These are phyloP conservation scores for Liquidambar formosana DNA, from an alignment of 164 flowering plant genomes.

Conservation along the genomic window DNA sequence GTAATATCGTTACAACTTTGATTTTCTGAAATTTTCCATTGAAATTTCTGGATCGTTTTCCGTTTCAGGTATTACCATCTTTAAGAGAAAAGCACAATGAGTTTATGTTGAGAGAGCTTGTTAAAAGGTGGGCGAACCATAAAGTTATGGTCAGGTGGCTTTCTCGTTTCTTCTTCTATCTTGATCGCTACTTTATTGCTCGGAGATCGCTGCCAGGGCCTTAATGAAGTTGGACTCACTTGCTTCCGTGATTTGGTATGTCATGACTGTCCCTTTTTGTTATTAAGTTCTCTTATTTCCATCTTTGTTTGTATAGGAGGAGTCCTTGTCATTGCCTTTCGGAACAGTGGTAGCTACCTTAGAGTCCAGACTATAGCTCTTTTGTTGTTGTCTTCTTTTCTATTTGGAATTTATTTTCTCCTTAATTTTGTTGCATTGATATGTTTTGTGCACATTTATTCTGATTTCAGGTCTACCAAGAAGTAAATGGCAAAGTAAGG, in stretches of 20 bases:
- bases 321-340: neutral
- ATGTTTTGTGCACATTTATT: neutral
- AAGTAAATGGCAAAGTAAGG: conserved; percentile 63
- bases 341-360: neutral
- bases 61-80: conserved; percentile 76
- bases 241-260: conserved; percentile 90
- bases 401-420: neutral
- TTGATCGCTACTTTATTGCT: conserved; percentile 88
- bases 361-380: neutral
- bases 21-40: conserved; percentile 3
- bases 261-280: neutral
- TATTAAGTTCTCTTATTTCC: neutral
- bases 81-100: conserved; percentile 92
- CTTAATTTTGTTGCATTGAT: neutral
- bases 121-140: conserved; percentile 91
- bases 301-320: neutral
- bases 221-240: conserved; percentile 89
- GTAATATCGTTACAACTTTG: conserved; percentile 1
- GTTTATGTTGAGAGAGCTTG: conserved; percentile 93
- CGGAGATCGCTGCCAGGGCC: conserved; percentile 80
- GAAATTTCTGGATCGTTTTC: neutral
- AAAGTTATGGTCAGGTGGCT: conserved; percentile 98
- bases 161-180: conserved; percentile 85
- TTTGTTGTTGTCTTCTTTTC: neutral
- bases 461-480: conserved; percentile 58